These are phyloP conservation scores for Candida boleticola DNA, from an alignment of 805 yeast genomes.

Conservation along the genomic window DNA sequence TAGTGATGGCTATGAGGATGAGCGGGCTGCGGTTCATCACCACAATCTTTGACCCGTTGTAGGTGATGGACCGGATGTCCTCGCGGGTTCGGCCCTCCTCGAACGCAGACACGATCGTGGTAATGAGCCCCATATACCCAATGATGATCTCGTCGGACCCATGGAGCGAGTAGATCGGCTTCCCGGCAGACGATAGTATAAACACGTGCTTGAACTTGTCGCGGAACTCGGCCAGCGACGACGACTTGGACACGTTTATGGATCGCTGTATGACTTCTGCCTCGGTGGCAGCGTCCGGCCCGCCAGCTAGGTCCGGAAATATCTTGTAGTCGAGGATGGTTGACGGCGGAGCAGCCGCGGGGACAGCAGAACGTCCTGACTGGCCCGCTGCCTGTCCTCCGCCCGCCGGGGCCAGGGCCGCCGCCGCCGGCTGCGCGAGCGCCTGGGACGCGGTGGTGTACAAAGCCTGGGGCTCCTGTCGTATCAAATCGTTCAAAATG, in stretches of 20 bases:
- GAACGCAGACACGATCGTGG: constrained; percentile 74
- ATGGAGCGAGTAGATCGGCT: constrained; percentile 78
- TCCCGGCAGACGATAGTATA: constrained; percentile 80
- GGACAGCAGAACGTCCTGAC: not conserved
- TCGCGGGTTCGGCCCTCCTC: constrained; percentile 36
- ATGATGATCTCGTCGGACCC: constrained; percentile 67
- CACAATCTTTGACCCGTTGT: constrained; percentile 50
- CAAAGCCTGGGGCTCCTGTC: constrained; percentile 9
- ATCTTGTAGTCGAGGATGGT: not conserved
- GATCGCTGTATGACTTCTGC: constrained; percentile 14
- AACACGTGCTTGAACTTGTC: constrained; percentile 65
- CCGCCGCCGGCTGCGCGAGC: not conserved
- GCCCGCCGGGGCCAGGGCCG: not conserved
- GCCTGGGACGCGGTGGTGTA: constrained; percentile 5
- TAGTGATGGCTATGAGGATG: constrained; percentile 67
- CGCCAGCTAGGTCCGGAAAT: not conserved
- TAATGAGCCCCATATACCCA: constrained; percentile 76
- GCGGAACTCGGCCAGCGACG: constrained; percentile 18
- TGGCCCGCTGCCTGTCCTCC: not conserved
- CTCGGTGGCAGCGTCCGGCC: not conserved
- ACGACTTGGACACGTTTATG: constrained; percentile 15
- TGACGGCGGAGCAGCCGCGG: not conserved
- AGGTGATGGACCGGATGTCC: constrained; percentile 50
- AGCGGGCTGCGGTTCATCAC: constrained; percentile 67
- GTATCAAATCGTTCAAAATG: constrained; percentile 20